Evolutionary conservation across 768 basidiomycete species (phyloP), one percentile per base, ranked within the genome.

Genomic region (Rhodotorula taiwanensis): DNA sequence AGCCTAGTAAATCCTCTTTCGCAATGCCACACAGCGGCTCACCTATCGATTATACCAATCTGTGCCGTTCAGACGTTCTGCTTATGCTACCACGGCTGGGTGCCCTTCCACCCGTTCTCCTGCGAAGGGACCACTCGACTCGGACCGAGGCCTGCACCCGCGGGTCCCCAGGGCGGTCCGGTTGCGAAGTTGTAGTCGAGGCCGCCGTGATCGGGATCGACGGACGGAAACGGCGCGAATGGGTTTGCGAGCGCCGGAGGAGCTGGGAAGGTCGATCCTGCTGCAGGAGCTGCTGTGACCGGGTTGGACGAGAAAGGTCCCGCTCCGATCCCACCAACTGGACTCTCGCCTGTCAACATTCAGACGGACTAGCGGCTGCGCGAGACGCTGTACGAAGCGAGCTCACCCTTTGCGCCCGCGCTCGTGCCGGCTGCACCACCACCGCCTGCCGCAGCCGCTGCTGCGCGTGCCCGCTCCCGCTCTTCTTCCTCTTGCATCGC

Each of bases 181-280:
- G 47, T 28, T 21, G 45, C 27, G 16, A 18, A 23, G n/a, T n/a
- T n/a, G n/a, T n/a, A n/a, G n/a, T n/a, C n/a, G 30, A 13, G 23
- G 10, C 31, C 54, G 41, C 54, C 54, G 36, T 55, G 42, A 16
- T 55, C 54, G 8, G 54, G 54, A 28, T 55, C 54, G 20, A 33
- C 30, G 11, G 28, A 31, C 43, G 54, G n/a, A n/a, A n/a, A n/a
- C 39, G 39, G 11, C 18, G 11, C 39, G 39, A 10, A 10, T 18
- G 18, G 11, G 10, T 41, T 10, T 41, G 39, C 39, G 11, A 10
- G 39, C 39, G 39, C 11, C 39, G 10, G 39, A 41, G 39, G 11
- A 41, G 11, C 18, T 41, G 39, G 18, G 39, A 18, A 10, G 18
- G 39, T 10, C 39, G 39, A 10, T 41, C 18, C 11, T 10, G 39